phyloP scores from a whole-genome alignment of 495 filamentous ascomycete genomes.

The Penicillium coffeae region DNA sequence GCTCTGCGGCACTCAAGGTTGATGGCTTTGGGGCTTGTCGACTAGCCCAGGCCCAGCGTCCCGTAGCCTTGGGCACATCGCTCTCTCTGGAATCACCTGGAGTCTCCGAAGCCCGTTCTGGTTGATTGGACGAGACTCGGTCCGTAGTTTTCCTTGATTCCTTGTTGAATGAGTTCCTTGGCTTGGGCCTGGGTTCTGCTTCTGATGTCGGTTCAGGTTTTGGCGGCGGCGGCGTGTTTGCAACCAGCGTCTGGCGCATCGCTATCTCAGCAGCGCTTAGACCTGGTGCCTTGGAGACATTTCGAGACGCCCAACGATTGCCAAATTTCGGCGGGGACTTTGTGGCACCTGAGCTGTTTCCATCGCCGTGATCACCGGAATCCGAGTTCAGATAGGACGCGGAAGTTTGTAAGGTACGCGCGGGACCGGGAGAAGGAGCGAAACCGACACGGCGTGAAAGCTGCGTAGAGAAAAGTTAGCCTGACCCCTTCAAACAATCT shows the following conservation, averaged over 20 bases:
- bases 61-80: constrained; percentile 11
- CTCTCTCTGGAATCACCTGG: background rate
- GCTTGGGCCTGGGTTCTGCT: background rate
- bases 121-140: background rate
- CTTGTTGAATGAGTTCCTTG: background rate
- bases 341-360: background rate
- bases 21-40: constrained; percentile 17
- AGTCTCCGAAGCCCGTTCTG: background rate
- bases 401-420: constrained; percentile 30
- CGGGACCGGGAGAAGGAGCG: constrained; percentile 15
- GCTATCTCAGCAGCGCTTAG: constrained; percentile 36
- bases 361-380: constrained; percentile 11
- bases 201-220: background rate
- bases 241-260: constrained; percentile 29
- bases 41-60: constrained; percentile 13
- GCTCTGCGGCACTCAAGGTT: constrained; percentile 29
- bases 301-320: constrained; percentile 22
- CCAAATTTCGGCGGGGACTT: constrained; percentile 19
- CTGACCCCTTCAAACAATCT: background rate
- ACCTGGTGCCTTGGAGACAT: constrained; percentile 17
- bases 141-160: background rate
- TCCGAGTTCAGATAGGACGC: constrained; percentile 21
- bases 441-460: constrained; percentile 28
- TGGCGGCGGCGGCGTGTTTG: constrained; percentile 10
- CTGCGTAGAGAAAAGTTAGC: constrained; percentile 10